These are phyloP conservation scores for Mycena galopus DNA, from an alignment of 768 basidiomycete genomes.

Conservation along the genomic window DNA sequence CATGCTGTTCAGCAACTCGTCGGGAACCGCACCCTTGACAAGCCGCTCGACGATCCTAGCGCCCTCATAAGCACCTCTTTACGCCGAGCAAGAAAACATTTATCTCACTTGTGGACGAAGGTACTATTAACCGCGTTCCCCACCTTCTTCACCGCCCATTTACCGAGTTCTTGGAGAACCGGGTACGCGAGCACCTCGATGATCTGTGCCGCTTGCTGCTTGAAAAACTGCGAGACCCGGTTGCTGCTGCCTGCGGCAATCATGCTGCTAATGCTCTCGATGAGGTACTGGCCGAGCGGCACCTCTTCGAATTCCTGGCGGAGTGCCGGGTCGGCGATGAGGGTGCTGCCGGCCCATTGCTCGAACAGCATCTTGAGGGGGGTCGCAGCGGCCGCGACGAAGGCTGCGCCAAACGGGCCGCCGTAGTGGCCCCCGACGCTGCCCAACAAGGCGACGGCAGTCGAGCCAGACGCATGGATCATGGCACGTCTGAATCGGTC, in stretches of 20 bases:
- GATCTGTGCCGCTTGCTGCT: not conserved
- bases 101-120: not conserved
- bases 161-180: not conserved
- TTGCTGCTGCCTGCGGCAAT: not conserved
- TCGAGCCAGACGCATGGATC: slow-evolving; percentile 2
- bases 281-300: slow-evolving; percentile 4
- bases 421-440: not conserved
- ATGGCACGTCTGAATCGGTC: slow-evolving; percentile 14
- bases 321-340: not conserved
- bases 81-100: not conserved
- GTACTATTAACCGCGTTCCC: not conserved
- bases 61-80: not conserved
- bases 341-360: slow-evolving; percentile 7
- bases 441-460: not conserved
- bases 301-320: not conserved
- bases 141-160: not conserved
- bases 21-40: not conserved
- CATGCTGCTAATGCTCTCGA: not conserved
- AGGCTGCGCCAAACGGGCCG: not conserved
- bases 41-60: not conserved
- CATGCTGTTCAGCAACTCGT: slow-evolving; percentile 5
- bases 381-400: not conserved
- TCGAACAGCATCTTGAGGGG: not conserved
- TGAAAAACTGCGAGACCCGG: not conserved
- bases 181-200: slow-evolving; percentile 1